Base-by-base conservation (phyloP, 2,329 filamentous ascomycete genomes). In the Ophiostoma quercus region DNA sequence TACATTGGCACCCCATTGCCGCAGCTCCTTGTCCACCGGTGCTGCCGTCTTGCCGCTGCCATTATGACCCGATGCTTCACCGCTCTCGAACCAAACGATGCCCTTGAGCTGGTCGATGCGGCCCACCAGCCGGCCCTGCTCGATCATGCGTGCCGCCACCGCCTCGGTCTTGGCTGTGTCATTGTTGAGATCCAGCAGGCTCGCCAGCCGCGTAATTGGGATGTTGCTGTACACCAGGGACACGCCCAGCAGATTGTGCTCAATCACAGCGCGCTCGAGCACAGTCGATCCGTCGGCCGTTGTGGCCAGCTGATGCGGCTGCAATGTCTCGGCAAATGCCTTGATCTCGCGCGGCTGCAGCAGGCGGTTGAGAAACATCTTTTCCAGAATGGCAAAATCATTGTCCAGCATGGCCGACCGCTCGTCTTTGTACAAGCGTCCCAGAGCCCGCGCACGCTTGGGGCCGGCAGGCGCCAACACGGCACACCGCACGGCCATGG, bases 31-130 rank as follows among this genome's bases (percentile, higher is more conserved):
- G 71, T 87, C 90, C 2, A 88, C 85, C 3, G 86, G 79, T 25
- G 86, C 84, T 70, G 87, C 85, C 66, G 89, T 87, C 37, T 87
- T 84, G n/a, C 87, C 85, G 71, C 87, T 91, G 69, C 87, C 87
- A 76, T 88, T 88, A 77, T 89, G 84, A 1, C 88, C 89, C 2
- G 87, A 89, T 8, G 88, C 89, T 76, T 92, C 90, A 41, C 87
- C 87, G 76, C 80, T 83, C 79, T 95, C 92, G 77, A 99, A 99
- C 81, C 89, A 93, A 71, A 99, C 94, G 12, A 94, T 82, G 16
- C 90, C 86, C 70, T 93, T 92, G 70, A 99, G 94, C 82, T 99
- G 95, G 79, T 99, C 94, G 76, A 99, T 98, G 70, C 90, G 88
- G 8, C 94, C 95, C 2, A 90, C 87, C 68, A 99, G 80, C 41